phyloP scores from a whole-genome alignment of 2,329 filamentous ascomycete genomes.

The Decorospora gaudefroyi region DNA sequence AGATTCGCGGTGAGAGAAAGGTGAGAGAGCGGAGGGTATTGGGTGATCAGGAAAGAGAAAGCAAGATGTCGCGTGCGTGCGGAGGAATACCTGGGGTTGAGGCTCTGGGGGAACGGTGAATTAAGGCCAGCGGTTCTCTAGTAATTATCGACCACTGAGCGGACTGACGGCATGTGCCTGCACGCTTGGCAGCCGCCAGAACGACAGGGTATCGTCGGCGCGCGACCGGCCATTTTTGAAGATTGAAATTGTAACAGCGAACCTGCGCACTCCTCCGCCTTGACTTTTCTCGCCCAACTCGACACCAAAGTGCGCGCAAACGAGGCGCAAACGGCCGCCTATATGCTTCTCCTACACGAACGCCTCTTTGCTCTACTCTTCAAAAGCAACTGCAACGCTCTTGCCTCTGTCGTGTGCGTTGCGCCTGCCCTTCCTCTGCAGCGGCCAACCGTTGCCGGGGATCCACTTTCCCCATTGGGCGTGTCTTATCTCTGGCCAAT shows the following conservation, averaged over 20 bases:
- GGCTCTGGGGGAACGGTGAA: slow-evolving; percentile 24
- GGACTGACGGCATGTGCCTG: slow-evolving; percentile 17
- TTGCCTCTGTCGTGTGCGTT: not conserved
- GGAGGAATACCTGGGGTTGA: slow-evolving; percentile 18
- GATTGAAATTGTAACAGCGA: slow-evolving; percentile 10
- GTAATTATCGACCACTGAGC: slow-evolving; percentile 20
- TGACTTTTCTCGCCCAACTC: not conserved
- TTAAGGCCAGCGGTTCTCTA: slow-evolving; percentile 18
- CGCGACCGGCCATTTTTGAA: slow-evolving; percentile 13
- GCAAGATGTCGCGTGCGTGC: slow-evolving; percentile 16
- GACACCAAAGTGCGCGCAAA: not conserved
- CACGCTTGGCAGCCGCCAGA: slow-evolving; percentile 10
- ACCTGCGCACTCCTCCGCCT: not conserved
- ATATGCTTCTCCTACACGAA: slow-evolving; percentile 1
- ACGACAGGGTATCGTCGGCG: slow-evolving; percentile 13
- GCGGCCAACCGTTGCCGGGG: slow-evolving; percentile 16
- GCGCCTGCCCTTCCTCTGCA: slow-evolving; percentile 1
- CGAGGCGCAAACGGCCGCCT: not conserved
- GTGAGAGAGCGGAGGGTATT: slow-evolving; percentile 1
- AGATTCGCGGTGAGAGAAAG: slow-evolving; percentile 1
- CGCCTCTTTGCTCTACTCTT: not conserved
- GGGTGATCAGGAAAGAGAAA: slow-evolving; percentile 15
- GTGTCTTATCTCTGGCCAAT: slow-evolving; percentile 40
- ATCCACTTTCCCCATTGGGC: slow-evolving; percentile 16
- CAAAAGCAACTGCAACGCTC: slow-evolving; percentile 4